These are phyloP conservation scores for Corymbia maculata DNA, from an alignment of 345 rosid species.

Conservation along the genomic window DNA sequence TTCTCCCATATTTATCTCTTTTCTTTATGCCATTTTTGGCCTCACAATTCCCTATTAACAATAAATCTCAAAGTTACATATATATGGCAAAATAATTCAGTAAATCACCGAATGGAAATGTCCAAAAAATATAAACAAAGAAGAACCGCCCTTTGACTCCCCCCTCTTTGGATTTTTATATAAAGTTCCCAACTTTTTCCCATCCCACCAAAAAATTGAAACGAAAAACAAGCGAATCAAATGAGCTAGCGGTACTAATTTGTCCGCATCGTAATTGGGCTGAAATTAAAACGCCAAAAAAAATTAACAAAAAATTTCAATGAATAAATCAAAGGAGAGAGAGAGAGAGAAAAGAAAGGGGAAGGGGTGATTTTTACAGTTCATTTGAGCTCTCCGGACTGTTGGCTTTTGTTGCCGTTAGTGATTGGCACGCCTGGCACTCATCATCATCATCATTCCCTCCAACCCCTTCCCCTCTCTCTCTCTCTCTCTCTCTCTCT, in stretches of 20 bases:
- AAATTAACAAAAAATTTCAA: neutral
- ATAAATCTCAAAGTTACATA: neutral
- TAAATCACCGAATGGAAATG: neutral
- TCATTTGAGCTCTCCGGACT: neutral
- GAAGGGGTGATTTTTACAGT: neutral
- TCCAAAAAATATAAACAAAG: neutral
- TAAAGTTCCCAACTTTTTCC: neutral
- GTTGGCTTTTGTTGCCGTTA: slow-evolving; percentile 51
- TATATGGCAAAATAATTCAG: neutral
- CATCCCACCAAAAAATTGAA: neutral
- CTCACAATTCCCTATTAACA: neutral
- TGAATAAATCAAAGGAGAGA: neutral
- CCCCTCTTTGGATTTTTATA: neutral
- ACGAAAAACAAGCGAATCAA: neutral
- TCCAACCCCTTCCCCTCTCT: slow-evolving; percentile 10
- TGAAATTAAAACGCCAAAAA: neutral
- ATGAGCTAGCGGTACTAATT: neutral
- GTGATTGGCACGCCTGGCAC: slow-evolving; percentile 98
- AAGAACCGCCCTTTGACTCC: neutral
- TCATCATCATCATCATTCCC: slow-evolving; percentile 59
- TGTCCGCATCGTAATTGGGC: neutral
- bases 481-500: slow-evolving; percentile 12
- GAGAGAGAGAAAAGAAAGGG: too few relatives aligned
- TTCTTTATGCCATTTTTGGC: neutral
- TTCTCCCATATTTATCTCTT: neutral